phyloP scores from a whole-genome alignment of 2,329 filamentous ascomycete species.

The Pseudogymnoascus sp. region DNA sequence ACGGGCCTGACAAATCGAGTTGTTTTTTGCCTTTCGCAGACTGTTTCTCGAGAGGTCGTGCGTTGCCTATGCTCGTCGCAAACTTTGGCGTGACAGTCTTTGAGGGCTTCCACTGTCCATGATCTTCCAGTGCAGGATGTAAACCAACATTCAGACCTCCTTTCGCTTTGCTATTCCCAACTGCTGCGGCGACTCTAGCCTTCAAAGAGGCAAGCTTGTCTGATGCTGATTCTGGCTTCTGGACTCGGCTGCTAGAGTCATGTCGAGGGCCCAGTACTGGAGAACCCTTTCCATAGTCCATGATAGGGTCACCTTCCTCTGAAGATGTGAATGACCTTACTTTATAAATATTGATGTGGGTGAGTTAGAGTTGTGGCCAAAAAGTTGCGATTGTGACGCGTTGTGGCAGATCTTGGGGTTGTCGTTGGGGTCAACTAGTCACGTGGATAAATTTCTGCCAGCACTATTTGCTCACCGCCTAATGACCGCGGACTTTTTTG shows the following conservation, averaged over 20 bases:
- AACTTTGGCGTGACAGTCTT: slow-evolving; percentile 30
- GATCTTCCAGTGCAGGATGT: slow-evolving; percentile 57
- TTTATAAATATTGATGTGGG: neutral
- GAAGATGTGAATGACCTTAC: neutral
- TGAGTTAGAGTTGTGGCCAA: neutral
- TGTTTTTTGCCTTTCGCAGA: slow-evolving; percentile 37
- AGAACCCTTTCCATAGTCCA: slow-evolving; percentile 44
- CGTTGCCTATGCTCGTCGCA: slow-evolving; percentile 32
- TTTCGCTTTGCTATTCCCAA: slow-evolving; percentile 42
- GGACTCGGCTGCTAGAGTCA: slow-evolving; percentile 44
- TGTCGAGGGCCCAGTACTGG: slow-evolving; percentile 47
- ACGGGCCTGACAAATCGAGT: slow-evolving; percentile 48
- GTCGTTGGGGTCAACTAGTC: slow-evolving; percentile 2
- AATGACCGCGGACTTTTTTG: slow-evolving; percentile 7
- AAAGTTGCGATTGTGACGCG: neutral
- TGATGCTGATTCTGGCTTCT: slow-evolving; percentile 47
- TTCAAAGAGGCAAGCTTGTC: slow-evolving; percentile 68
- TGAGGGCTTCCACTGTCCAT: slow-evolving; percentile 39
- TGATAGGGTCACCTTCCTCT: slow-evolving; percentile 23
- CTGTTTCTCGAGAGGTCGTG: slow-evolving; percentile 24
- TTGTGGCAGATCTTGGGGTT: slow-evolving; percentile 1
- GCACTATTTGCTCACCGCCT: slow-evolving; percentile 2
- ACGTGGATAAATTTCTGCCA: slow-evolving; percentile 7
- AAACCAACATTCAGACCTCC: slow-evolving; percentile 34
- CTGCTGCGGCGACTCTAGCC: slow-evolving; percentile 69